Percentiles rank a stretch among this genome's conserved stretches.
phyloP scores from a whole-genome alignment of 2,329 filamentous ascomycete genomes.

The Botrytis fabae region DNA sequence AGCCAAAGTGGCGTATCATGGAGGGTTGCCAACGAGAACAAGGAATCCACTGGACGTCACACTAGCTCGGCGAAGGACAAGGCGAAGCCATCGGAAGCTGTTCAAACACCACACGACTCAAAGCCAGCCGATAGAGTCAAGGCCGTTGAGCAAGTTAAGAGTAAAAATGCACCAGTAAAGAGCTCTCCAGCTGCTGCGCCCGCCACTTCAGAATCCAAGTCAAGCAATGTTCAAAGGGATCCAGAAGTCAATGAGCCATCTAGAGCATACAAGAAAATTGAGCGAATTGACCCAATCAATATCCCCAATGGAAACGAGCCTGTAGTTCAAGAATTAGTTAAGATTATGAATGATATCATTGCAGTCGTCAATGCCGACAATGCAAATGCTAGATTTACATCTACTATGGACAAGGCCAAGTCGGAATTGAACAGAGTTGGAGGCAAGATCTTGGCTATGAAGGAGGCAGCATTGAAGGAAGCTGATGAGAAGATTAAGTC shows the following conservation, averaged over 20 bases:
- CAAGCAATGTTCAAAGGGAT: conserved; percentile 42
- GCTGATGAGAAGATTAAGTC: conserved; percentile 62
- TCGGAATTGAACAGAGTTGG: conserved; percentile 76
- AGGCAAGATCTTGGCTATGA: conserved; percentile 70
- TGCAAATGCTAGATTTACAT: conserved; percentile 72
- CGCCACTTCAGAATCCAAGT: conserved; percentile 32
- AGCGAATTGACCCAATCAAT: conserved; percentile 75
- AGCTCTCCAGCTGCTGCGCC: conserved; percentile 27
- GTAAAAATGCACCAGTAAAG: conserved; percentile 36
- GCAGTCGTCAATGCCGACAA: conserved; percentile 87
- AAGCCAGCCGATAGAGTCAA: conserved; percentile 39
- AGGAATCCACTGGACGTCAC: conserved; percentile 56
- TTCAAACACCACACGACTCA: conserved; percentile 37
- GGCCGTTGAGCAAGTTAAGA: conserved; percentile 41
- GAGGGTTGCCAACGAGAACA: conserved; percentile 65
- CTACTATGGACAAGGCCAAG: conserved; percentile 83
- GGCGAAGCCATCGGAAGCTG: conserved; percentile 34
- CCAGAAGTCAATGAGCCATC: conserved; percentile 68
- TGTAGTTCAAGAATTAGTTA: conserved; percentile 88
- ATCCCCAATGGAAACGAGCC: conserved; percentile 78
- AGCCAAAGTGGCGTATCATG: conserved; percentile 84
- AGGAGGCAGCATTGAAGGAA: conserved; percentile 71
- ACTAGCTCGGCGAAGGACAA: conserved; percentile 51
- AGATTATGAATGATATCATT: conserved; percentile 95
- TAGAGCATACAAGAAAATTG: conserved; percentile 57